A percentile compares a stretch with the other conserved stretches of the same genome.
phyloP scores from a whole-genome alignment of 768 basidiomycete genomes.

The Trametes villosa region DNA sequence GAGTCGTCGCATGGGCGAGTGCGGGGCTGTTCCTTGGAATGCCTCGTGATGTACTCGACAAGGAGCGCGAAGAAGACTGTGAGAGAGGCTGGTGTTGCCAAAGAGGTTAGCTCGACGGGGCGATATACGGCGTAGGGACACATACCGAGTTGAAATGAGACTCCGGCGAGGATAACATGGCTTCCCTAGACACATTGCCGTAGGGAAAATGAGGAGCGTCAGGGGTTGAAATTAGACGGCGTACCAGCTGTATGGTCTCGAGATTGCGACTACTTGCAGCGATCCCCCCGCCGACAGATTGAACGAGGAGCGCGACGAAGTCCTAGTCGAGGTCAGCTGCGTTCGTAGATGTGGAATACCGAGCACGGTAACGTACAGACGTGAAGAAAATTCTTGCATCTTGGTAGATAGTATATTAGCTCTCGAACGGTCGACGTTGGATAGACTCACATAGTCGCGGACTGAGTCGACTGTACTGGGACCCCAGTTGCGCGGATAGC shows the following conservation, averaged over 20 bases:
- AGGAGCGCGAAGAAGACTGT: conserved; percentile 12
- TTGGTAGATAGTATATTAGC: neutral
- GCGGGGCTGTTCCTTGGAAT: conserved; percentile 1
- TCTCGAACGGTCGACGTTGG: neutral
- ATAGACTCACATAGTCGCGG: neutral
- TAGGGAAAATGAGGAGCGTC: too few species aligned
- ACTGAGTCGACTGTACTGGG: neutral
- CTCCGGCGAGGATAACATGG: conserved; percentile 47
- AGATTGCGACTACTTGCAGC: neutral
- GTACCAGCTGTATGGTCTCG: neutral
- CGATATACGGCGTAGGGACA: neutral
- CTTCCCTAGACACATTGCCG: conserved; percentile 17
- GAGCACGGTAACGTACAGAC: neutral
- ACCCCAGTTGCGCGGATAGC: neutral
- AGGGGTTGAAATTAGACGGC: neutral
- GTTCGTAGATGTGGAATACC: too few species aligned
- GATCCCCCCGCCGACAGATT: neutral
- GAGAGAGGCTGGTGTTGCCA: conserved; percentile 3
- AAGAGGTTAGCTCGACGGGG: neutral
- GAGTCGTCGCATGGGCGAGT: neutral
- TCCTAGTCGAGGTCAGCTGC: neutral
- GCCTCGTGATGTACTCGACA: conserved; percentile 3
- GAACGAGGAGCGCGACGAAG: neutral
- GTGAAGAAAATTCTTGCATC: conserved; percentile 1
- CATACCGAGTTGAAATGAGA: conserved; percentile 46